Percentiles rank a stretch among this genome's conserved stretches.
These are phyloP conservation scores for Lepidium aucheri DNA, from an alignment of 345 rosid species.

Conservation along the genomic window DNA sequence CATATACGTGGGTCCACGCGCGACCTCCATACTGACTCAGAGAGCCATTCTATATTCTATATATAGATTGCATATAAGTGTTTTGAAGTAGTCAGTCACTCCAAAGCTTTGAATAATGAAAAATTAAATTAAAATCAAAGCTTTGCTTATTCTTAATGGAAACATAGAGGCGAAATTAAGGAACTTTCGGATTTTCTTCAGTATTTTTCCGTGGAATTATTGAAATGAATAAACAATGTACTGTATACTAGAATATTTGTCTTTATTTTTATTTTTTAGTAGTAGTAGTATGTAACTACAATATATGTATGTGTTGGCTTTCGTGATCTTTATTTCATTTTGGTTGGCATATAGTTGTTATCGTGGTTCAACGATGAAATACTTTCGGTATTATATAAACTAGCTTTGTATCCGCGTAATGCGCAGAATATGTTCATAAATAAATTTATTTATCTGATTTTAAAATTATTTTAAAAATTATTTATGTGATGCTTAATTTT, in stretches of 20 bases:
- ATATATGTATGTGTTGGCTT: neutral
- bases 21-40: slow-evolving; percentile 46
- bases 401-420: too few species aligned
- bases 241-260: neutral
- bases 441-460: too few species aligned
- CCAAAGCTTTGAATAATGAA: slow-evolving; percentile 3
- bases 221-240: slow-evolving; percentile 12
- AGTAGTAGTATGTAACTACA: neutral
- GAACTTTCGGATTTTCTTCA: neutral
- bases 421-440: too few species aligned
- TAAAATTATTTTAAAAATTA: too few species aligned
- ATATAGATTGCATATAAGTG: neutral
- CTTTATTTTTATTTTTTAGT: neutral
- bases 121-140: slow-evolving; percentile 6
- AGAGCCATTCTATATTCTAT: neutral
- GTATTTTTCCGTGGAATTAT: neutral
- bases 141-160: neutral
- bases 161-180: neutral
- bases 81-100: neutral
- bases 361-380: too few species aligned
- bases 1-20: slow-evolving; percentile 49
- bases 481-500: too few species aligned
- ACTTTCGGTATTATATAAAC: too few species aligned
- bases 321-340: too few species aligned
- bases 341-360: too few species aligned